Base-by-base conservation (phyloP, 2,329 filamentous ascomycete species). In the Paracorniculantispora psalliotae region DNA sequence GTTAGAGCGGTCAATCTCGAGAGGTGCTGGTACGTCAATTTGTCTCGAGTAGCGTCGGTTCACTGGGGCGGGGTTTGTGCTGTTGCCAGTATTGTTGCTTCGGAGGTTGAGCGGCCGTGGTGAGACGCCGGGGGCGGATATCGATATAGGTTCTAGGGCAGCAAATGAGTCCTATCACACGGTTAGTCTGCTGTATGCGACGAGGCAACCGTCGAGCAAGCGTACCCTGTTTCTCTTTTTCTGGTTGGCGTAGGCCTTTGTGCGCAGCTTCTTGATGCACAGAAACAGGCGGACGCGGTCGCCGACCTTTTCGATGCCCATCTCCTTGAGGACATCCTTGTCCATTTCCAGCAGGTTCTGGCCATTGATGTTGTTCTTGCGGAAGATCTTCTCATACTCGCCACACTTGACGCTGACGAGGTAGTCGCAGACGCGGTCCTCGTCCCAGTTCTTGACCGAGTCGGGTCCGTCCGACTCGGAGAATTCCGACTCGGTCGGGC, bases 301-400 rank as follows among this genome's bases (percentile, higher is more conserved):
- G 63, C 94, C 94, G 64, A 99, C 90, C 75, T 97, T 99, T 66
- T 96, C 96, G 66, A 99, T 93, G 46, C 94, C 94, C 85, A 99
- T 96, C 73, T 99, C 94, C 74, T 96, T 96, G 63, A 99, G 81
- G 43, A 96, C 91, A 59, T 92, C 88, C 79, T 96, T 96, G 74
- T 99, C 94, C 81, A 97, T 93, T 75, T 99, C 94, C 66, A 99
- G 82, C 47, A 99, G 80, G 70, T 96, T 97, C 76, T 97, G 92
- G 68, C 94, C 94, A 71, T 94, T 99, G 78, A 99, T 97, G 73
- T 97, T 91, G 73, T 99, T 96, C 70, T 87, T 87, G 75, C 90
- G 76, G 75, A 97, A 97, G 26, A 96, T 75, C 68, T 90, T 87
- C 71, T 96, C 92, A 75, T 99, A 97, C 71, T 97, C 92, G 66